Percentiles rank a stretch among this genome's conserved stretches.
Conservation (phyloP, 1,284 basidiomycete species). For the Puccinia horiana region DNA sequence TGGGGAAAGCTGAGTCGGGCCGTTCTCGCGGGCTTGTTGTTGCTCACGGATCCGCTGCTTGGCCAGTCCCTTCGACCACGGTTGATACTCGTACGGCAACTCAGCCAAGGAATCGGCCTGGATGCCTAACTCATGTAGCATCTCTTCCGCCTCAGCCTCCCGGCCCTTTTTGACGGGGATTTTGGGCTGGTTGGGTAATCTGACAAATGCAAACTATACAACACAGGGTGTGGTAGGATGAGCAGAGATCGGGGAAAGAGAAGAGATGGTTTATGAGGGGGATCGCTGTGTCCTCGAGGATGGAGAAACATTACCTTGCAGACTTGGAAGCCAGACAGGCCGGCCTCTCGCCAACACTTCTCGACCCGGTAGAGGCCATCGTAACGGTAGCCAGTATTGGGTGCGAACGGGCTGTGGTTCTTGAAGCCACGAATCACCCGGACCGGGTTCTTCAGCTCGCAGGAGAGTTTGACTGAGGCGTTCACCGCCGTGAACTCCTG, state of each 20-base stretch:
- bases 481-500: conserved; percentile 76
- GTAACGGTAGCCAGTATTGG: conserved; percentile 69
- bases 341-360: conserved; percentile 62
- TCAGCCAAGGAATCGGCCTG: conserved; percentile 1
- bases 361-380: conserved; percentile 77
- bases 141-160: conserved; percentile 31
- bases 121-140: conserved; percentile 35
- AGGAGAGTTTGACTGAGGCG: conserved; percentile 68
- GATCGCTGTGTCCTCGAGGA: too few relatives aligned
- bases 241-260: not conserved
- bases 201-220: conserved; percentile 42
- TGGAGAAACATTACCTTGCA: conserved; percentile 64
- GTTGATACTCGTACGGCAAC: not conserved
- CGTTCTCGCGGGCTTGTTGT: too few relatives aligned
- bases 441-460: conserved; percentile 72
- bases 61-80: conserved; percentile 12
- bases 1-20: too few relatives aligned
- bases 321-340: conserved; percentile 68
- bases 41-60: conserved; percentile 2
- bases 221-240: not conserved
- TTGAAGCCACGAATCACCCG: conserved; percentile 81
- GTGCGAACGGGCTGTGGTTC: conserved; percentile 62
- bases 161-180: conserved; percentile 34
- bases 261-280: not conserved
- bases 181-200: conserved; percentile 38